These are phyloP conservation scores for Solanum hybrid DNA, from an alignment of 305 asterid genomes.

Conservation along the genomic window DNA sequence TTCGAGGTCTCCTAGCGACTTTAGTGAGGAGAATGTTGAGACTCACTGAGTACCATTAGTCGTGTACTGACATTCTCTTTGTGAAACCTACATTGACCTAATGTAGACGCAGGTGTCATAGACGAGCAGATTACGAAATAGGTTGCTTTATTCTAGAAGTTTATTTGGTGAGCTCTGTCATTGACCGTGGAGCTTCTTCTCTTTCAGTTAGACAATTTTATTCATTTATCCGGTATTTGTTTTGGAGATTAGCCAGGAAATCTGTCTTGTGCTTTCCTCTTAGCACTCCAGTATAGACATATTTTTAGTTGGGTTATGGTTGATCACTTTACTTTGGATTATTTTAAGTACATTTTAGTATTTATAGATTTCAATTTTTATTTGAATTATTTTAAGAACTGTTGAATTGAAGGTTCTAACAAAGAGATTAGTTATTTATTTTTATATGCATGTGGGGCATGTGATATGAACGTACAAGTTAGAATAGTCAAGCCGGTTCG, in stretches of 20 bases:
- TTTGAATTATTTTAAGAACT: neutral
- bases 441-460: neutral
- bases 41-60: neutral
- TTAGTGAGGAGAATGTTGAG: neutral
- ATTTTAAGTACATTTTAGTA: neutral
- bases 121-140: neutral
- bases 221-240: neutral
- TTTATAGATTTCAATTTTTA: neutral
- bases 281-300: neutral
- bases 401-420: neutral
- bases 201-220: neutral
- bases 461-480: neutral
- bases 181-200: neutral
- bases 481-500: neutral
- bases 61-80: neutral
- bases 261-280: neutral
- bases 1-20: neutral
- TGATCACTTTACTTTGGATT: neutral
- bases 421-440: neutral
- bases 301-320: neutral
- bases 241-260: neutral
- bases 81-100: neutral
- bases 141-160: neutral
- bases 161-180: neutral
- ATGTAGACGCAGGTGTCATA: neutral